Percentiles rank a stretch among this genome's conserved stretches.
phyloP scores from a whole-genome alignment of 2,329 filamentous ascomycete species.

The Apiospora aurea region DNA sequence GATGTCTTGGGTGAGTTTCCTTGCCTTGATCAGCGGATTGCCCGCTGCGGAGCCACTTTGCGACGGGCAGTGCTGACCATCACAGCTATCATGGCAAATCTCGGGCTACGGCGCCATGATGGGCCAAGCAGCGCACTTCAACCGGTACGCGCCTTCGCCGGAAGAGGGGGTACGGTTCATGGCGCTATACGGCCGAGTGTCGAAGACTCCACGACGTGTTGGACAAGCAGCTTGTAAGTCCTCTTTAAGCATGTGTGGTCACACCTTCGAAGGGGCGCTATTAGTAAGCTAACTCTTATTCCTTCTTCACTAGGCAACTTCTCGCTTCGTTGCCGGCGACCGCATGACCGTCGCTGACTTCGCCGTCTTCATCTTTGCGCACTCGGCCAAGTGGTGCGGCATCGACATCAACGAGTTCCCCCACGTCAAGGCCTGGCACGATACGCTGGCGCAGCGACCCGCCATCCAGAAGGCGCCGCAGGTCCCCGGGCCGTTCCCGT shows the following conservation, averaged over 20 bases:
- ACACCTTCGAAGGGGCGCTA: too few relatives aligned
- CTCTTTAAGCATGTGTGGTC: too few relatives aligned
- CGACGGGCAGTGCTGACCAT: too few relatives aligned
- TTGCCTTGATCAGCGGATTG: too few relatives aligned
- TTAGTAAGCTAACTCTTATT: too few relatives aligned
- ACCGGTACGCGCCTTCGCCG: conserved; percentile 30
- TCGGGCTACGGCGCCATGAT: background rate
- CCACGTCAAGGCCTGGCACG: conserved; percentile 27
- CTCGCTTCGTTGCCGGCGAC: conserved; percentile 22
- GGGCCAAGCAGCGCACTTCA: conserved; percentile 28
- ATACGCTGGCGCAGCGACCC: conserved; percentile 25
- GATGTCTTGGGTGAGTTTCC: conserved; percentile 37
- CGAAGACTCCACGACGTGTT: conserved; percentile 33
- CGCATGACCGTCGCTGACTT: conserved; percentile 31
- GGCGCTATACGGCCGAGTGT: conserved; percentile 33
- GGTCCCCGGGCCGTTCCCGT: conserved; percentile 24
- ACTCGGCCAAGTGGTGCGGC: conserved; percentile 29
- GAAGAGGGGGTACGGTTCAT: conserved; percentile 29
- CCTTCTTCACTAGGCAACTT: background rate
- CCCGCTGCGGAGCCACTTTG: too few relatives aligned
- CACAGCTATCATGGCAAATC: background rate
- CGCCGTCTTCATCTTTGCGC: conserved; percentile 22
- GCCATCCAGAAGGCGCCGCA: conserved; percentile 27
- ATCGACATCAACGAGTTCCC: conserved; percentile 28
- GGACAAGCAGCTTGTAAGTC: conserved; percentile 34